Evolutionary conservation across 441 rosid genomes (phyloP).

Genomic region (Mallotus repandus): DNA sequence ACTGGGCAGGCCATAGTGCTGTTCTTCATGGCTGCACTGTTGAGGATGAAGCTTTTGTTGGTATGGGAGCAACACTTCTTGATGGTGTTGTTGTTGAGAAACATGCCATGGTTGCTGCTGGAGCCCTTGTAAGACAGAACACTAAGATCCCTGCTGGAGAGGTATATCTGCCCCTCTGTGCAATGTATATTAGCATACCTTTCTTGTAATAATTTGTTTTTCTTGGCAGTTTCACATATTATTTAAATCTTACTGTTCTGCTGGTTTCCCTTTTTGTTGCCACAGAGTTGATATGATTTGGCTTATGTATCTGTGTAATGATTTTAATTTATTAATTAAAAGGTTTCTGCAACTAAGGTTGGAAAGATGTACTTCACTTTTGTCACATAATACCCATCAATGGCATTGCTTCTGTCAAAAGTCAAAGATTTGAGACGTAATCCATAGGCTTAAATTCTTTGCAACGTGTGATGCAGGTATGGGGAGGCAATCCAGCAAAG

Average conservation of each 20-base stretch:
- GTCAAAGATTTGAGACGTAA: not conserved
- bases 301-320: no score
- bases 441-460: not conserved
- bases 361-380: no score
- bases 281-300: no score
- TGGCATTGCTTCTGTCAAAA: no score
- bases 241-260: not conserved
- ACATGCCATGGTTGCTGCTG: slow-evolving; percentile 93
- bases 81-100: slow-evolving; percentile 88
- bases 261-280: no score
- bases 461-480: slow-evolving; percentile 49
- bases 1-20: slow-evolving; percentile 82
- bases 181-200: not conserved
- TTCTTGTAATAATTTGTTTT: not conserved
- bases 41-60: slow-evolving; percentile 87
- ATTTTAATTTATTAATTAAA: no score
- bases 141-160: slow-evolving; percentile 81
- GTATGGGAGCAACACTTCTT: slow-evolving; percentile 91
- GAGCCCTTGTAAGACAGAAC: slow-evolving; percentile 94
- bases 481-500: slow-evolving; percentile 98
- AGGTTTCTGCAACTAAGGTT: no score
- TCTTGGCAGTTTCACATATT: not conserved
- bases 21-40: slow-evolving; percentile 96
- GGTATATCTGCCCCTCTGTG: slow-evolving; percentile 38
- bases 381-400: no score